Conservation (phyloP, 768 basidiomycete genomes). For the Rhodosporidiobolus odoratus region DNA sequence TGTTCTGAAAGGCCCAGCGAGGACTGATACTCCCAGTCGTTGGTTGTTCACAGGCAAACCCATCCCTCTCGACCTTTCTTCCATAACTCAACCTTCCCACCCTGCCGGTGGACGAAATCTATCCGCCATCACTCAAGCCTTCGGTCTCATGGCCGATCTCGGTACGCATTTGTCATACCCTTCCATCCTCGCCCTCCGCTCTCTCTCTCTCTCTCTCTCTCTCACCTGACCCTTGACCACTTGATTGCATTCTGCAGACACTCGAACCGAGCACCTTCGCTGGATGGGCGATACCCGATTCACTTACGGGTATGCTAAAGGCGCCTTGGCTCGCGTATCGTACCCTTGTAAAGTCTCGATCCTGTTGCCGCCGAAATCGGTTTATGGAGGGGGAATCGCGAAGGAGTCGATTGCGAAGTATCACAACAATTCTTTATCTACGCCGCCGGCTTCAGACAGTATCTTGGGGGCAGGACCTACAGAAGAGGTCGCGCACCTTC, state of each 20-base stretch:
- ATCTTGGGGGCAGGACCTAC: background rate
- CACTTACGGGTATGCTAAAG: slow-evolving; percentile 63
- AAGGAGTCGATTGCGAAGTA: slow-evolving; percentile 42
- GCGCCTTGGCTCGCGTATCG: slow-evolving; percentile 58
- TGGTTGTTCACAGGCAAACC: slow-evolving; percentile 54
- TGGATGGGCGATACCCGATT: slow-evolving; percentile 81
- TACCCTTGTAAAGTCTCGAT: slow-evolving; percentile 67
- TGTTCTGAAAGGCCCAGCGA: background rate
- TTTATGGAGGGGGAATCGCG: slow-evolving; percentile 52
- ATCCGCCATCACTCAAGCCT: slow-evolving; percentile 76
- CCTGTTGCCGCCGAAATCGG: slow-evolving; percentile 52
- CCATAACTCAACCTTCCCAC: slow-evolving; percentile 58
- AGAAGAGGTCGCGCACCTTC: background rate
- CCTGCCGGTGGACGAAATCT: slow-evolving; percentile 54
- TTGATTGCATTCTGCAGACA: slow-evolving; percentile 9
- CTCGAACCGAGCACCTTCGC: slow-evolving; percentile 61
- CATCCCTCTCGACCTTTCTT: slow-evolving; percentile 72
- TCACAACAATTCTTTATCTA: slow-evolving; percentile 19
- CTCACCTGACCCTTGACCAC: background rate
- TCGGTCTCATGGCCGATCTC: slow-evolving; percentile 79
- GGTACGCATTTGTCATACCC: slow-evolving; percentile 53
- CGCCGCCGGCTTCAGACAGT: background rate
- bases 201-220: too few relatives aligned
- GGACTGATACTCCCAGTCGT: background rate
- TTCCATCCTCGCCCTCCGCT: slow-evolving; percentile 49